A percentile compares a stretch with the other conserved stretches of the same genome.
Conservation (phyloP, 2,329 filamentous ascomycete species). For the Colletotrichum sp. region DNA sequence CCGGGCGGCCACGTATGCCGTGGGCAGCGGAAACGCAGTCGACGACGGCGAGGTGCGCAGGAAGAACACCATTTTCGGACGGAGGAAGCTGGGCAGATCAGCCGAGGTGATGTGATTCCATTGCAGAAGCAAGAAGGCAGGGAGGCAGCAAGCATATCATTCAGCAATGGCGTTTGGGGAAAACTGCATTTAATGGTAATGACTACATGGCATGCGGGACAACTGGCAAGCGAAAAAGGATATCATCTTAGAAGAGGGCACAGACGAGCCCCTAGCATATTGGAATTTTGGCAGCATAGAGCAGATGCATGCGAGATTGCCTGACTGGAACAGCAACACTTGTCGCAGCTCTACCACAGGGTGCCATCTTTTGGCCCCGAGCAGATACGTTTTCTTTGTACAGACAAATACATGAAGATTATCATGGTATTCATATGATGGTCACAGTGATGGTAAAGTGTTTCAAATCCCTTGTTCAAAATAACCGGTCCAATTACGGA, state of each 20-base stretch:
- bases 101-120: constrained; percentile 10
- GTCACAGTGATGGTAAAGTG: neutral
- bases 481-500: neutral
- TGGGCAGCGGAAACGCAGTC: constrained; percentile 33
- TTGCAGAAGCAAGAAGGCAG: neutral
- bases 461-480: neutral
- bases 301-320: neutral
- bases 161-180: constrained; percentile 19
- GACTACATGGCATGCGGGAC: constrained; percentile 19
- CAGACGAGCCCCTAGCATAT: neutral
- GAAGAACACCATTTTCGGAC: constrained; percentile 52
- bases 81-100: constrained; percentile 36
- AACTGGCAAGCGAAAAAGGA: constrained; percentile 4
- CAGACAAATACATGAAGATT: neutral
- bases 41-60: constrained; percentile 39
- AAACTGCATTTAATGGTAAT: constrained; percentile 25
- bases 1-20: constrained; percentile 26
- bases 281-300: neutral
- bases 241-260: constrained; percentile 4
- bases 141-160: constrained; percentile 9
- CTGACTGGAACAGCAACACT: neutral
- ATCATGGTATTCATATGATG: neutral
- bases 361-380: neutral
- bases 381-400: constrained; percentile 5
- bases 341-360: neutral